These are phyloP conservation scores for Claviceps humidiphila DNA, from an alignment of 2,329 filamentous ascomycete species.

Conservation along the genomic window DNA sequence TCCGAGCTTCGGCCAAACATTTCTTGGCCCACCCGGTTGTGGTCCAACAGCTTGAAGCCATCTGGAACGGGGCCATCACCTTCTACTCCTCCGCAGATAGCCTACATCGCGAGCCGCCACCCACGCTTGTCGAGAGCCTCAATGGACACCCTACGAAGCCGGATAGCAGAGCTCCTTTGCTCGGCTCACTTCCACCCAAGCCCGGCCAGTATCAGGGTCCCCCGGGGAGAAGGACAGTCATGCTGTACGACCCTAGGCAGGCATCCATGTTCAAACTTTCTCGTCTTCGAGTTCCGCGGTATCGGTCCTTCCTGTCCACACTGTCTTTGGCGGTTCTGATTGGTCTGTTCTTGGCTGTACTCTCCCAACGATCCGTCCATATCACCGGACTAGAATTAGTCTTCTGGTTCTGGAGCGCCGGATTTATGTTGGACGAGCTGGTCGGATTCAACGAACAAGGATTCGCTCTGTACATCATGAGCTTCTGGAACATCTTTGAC, in stretches of 20 bases:
- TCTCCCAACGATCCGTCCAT: constrained; percentile 58
- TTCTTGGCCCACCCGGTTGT: constrained; percentile 86
- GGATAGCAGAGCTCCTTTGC: constrained; percentile 38
- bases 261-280: constrained; percentile 88
- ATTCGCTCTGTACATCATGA: constrained; percentile 93
- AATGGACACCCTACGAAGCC: constrained; percentile 19
- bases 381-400: constrained; percentile 78
- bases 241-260: constrained; percentile 78
- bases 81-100: constrained; percentile 84
- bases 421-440: constrained; percentile 92
- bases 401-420: constrained; percentile 97
- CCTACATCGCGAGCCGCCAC: constrained; percentile 49
- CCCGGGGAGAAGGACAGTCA: constrained; percentile 57
- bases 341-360: constrained; percentile 71
- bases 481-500: constrained; percentile 95
- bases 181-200: constrained; percentile 24
- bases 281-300: constrained; percentile 77
- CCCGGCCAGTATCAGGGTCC: constrained; percentile 21
- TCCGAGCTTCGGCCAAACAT: constrained; percentile 81
- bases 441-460: constrained; percentile 95
- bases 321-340: constrained; percentile 76
- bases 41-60: constrained; percentile 88
- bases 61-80: constrained; percentile 91
- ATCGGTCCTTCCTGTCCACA: constrained; percentile 81
- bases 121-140: constrained; percentile 10